A percentile compares a stretch with the other conserved stretches of the same genome.
These are phyloP conservation scores for Myrica gale DNA, from an alignment of 306 rosid species.

Conservation along the genomic window DNA sequence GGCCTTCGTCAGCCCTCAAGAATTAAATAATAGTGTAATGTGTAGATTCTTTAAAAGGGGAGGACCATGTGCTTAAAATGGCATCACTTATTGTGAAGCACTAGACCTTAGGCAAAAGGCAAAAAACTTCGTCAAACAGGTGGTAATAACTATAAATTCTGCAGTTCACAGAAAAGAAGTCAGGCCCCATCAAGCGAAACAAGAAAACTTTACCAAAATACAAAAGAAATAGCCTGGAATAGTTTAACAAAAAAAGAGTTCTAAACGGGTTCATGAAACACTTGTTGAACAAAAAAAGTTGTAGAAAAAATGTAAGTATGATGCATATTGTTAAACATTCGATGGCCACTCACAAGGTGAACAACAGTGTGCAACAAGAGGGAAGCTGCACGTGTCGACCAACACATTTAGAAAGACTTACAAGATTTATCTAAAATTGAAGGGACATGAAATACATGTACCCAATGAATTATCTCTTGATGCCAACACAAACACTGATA, in stretches of 20 bases:
- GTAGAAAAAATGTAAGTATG: too few relatives aligned
- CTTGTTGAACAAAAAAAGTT: neutral
- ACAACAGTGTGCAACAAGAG: neutral
- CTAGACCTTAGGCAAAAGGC: neutral
- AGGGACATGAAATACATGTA: conserved; percentile 6
- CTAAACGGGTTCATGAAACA: neutral
- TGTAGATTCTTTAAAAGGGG: neutral
- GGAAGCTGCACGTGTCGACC: conserved; percentile 4
- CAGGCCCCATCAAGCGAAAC: conserved; percentile 6
- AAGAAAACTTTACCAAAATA: conserved; percentile 13
- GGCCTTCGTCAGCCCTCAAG: conserved; percentile 16
- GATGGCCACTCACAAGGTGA: neutral
- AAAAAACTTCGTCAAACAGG: neutral
- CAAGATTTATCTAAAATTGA: neutral
- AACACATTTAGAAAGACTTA: neutral
- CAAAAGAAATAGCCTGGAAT: conserved; percentile 17
- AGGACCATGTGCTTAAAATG: neutral
- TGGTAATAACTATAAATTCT: neutral
- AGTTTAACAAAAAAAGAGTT: neutral
- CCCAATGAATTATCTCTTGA: neutral
- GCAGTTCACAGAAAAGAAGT: neutral
- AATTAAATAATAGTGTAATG: neutral
- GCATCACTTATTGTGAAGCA: neutral
- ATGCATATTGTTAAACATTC: neutral
- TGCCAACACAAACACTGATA: neutral